phyloP scores from a whole-genome alignment of 192 early-diverging fungal genomes.

The Podila epicladia region DNA sequence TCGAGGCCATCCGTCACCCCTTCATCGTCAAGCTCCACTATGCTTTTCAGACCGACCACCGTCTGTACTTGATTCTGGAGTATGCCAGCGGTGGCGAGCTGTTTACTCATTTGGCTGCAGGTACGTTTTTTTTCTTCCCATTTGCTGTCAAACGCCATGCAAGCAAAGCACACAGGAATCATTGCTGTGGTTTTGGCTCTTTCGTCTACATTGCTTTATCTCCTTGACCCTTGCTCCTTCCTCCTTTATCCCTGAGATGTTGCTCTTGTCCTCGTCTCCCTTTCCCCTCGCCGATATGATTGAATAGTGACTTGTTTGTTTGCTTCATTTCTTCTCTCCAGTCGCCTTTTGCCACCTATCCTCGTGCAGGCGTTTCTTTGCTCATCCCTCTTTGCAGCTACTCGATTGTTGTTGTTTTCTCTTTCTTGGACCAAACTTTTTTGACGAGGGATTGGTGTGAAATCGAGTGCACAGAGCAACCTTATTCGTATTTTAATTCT shows the following conservation, averaged over 20 bases:
- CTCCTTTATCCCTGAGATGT: no score
- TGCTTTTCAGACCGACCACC: slow-evolving; percentile 91
- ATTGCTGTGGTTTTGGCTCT: no score
- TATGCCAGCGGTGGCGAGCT: slow-evolving; percentile 95
- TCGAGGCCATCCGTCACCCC: slow-evolving; percentile 87
- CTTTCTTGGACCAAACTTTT: neutral
- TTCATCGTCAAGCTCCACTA: slow-evolving; percentile 94
- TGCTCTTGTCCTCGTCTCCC: no score
- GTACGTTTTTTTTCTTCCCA: slow-evolving; percentile 50
- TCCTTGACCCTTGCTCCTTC: no score
- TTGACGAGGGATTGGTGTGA: neutral
- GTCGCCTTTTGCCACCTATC: neutral
- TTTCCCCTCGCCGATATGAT: no score
- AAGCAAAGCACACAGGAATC: neutral
- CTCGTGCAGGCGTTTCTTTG: neutral
- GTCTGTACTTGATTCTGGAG: slow-evolving; percentile 89
- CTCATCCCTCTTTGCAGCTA: neutral
- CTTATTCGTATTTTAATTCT: neutral
- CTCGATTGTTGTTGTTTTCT: neutral
- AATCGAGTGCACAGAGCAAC: neutral
- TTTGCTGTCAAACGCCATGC: no score
- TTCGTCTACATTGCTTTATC: no score
- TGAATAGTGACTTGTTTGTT: neutral
- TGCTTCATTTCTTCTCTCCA: slow-evolving; percentile 6
- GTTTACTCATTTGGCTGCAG: slow-evolving; percentile 85